phyloP scores from a whole-genome alignment of 495 filamentous ascomycete species.

The Extremus antarcticus region DNA sequence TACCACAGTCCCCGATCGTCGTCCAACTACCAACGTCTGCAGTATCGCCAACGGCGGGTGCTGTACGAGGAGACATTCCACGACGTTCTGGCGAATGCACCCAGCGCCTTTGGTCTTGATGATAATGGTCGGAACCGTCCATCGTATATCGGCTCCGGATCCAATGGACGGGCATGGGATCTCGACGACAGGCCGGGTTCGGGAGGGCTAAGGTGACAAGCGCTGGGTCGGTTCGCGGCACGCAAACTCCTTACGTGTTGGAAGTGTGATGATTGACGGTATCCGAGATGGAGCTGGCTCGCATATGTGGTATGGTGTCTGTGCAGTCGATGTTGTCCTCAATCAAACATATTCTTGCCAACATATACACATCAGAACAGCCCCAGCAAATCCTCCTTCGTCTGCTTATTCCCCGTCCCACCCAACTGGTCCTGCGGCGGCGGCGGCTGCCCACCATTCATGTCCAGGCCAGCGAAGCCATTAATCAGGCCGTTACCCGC shows the following conservation, averaged over 20 bases:
- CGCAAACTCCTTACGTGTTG: no score
- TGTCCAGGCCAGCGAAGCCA: constrained; percentile 69
- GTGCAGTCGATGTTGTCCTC: no score
- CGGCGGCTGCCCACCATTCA: constrained; percentile 46
- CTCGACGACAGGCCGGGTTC: no score
- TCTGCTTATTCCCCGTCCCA: constrained; percentile 42
- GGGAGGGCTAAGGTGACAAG: no score
- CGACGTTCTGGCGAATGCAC: not conserved
- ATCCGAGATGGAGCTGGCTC: no score
- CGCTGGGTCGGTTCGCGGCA: no score
- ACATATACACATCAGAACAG: constrained; percentile 55
- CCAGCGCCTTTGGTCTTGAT: not conserved
- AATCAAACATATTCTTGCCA: not conserved
- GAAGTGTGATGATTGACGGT: no score
- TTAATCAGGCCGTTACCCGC: constrained; percentile 49
- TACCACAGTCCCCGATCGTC: not conserved
- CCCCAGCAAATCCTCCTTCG: constrained; percentile 81
- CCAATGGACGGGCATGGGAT: no score
- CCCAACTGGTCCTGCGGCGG: constrained; percentile 43
- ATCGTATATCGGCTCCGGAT: no score
- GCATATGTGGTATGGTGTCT: no score
- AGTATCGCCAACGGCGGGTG: not conserved
- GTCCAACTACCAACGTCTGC: not conserved
- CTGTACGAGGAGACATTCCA: not conserved
- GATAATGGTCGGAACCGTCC: no score